Evolutionary conservation across 495 filamentous ascomycete genomes (phyloP), one percentile per base, ranked within the genome.

Genomic region (Aspergillus baeticus): DNA sequence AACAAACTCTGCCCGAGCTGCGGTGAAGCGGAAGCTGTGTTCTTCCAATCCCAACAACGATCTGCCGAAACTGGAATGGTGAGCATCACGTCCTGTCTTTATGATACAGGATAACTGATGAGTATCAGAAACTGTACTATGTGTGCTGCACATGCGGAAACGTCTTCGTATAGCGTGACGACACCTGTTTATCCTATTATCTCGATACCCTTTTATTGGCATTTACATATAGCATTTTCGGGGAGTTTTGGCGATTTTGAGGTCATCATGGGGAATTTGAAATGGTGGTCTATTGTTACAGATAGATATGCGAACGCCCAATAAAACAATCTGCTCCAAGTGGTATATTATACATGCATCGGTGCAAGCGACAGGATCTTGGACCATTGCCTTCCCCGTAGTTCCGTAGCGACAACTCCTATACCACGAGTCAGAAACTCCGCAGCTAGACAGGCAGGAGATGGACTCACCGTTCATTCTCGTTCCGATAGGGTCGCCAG

Each of bases 1-100:
- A 87, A 88, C 63, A 88, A 87, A 69, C 76, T 78, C 47, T 98
- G 94, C 72, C 90, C 92, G 13, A 80, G 80, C 54, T 98, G 94
- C 78, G 78, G 83, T 39, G 87, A 95, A 67, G 83, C 81, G 48
- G 90, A 97, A 71, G 89, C 90, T 1, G 95, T 98, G 41, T 98
- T 95, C 73, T 98, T 98, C 79, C 94, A 98, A 76, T 96, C 91
- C 37, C 94, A 98, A 69, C 92, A 97, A 77, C 87, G 95, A 65
- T 95, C 87, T 47, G 88, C 91, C 13, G 92, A 97, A 70, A 98
- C 95, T 8, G 95, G 95, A 72, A 98, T 98, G 94, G 94, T 98
- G 67, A 81, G 87, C 38, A 59, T 26, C 34, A 35, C 50, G 31
- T 26, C 18, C 22, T 6, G 41, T 58, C 22, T 47, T 50, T 11